Base-by-base conservation (phyloP, 2,329 filamentous ascomycete species). In the Arthrobotrys musiformis region DNA sequence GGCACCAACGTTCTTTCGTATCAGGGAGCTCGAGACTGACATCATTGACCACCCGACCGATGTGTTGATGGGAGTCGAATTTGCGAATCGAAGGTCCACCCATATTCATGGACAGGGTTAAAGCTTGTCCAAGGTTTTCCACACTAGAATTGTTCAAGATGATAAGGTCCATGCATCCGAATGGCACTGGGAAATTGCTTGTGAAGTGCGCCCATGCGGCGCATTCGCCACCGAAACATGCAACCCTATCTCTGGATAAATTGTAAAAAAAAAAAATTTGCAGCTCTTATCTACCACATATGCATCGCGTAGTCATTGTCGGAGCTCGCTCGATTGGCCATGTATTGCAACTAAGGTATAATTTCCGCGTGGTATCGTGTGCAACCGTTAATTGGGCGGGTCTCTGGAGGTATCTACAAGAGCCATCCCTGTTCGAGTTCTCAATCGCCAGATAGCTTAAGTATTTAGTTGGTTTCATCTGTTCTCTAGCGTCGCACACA, bases 201-300 rank as follows among this genome's bases (percentile, higher is more conserved):
- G n/a, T n/a, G n/a, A n/a, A n/a, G n/a, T n/a, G n/a, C n/a, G n/a
- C n/a, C n/a, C n/a, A n/a, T n/a, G n/a, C n/a, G n/a, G 24, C 2
- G n/a, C 33, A 37, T n/a, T 44, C 54, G 44, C 22, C 61, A 70
- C 56, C 58, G 35, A 68, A 68, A 48, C 19, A n/a, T n/a, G n/a
- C 15, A 8, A 52, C 56, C 69, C 42, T 73, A 73, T 73, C 69
- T 66, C 48, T 67, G 69, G 69, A 13, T 73, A 73, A 73, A 73
- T 73, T 19, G 44, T 37, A 35, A n/a, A n/a, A n/a, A n/a, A n/a
- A n/a, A n/a, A n/a, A n/a, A n/a, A n/a, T n/a, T n/a, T n/a, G n/a
- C n/a, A n/a, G n/a, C n/a, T n/a, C 35, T 61, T 73, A 73, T 73
- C 69, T 66, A 67, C 60, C 56, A 42, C 54, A 22, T 40, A 13